Conservation (phyloP, 352 stramenopile genomes). For the Globisporangium recalcitrans region DNA sequence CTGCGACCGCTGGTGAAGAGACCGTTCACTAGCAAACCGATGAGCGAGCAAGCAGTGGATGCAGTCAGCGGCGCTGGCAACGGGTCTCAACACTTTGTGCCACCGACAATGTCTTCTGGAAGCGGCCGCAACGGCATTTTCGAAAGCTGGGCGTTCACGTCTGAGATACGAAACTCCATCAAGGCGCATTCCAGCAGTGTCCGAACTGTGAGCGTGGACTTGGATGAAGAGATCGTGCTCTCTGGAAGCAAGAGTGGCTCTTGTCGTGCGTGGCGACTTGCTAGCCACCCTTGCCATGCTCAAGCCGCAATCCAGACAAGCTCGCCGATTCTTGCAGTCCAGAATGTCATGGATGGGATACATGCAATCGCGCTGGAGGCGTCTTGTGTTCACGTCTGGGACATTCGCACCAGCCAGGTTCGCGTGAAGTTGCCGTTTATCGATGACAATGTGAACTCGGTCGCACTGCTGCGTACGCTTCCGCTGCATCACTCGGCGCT, state of each 20-base stretch:
- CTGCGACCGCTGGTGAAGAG: constrained; percentile 22
- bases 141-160: constrained; percentile 24
- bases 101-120: background rate
- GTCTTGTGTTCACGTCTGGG: constrained; percentile 55
- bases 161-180: constrained; percentile 49
- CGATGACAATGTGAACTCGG: constrained; percentile 39
- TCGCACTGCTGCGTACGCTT: constrained; percentile 23
- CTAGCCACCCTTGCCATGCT: constrained; percentile 33
- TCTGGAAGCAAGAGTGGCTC: constrained; percentile 73
- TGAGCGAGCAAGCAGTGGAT: background rate
- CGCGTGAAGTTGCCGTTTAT: constrained; percentile 48
- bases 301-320: constrained; percentile 24
- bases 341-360: constrained; percentile 23
- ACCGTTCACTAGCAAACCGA: constrained; percentile 14
- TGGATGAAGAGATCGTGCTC: constrained; percentile 54
- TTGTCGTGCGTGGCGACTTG: constrained; percentile 63
- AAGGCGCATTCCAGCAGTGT: constrained; percentile 64
- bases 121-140: constrained; percentile 12
- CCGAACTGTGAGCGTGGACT: constrained; percentile 46
- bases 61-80: background rate
- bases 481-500: constrained; percentile 12
- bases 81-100: background rate
- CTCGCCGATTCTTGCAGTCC: constrained; percentile 21
- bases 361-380: constrained; percentile 39
- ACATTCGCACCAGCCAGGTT: constrained; percentile 60